These are phyloP conservation scores for Solanum sparsipilum DNA, from an alignment of 257 asterid species.

Conservation along the genomic window DNA sequence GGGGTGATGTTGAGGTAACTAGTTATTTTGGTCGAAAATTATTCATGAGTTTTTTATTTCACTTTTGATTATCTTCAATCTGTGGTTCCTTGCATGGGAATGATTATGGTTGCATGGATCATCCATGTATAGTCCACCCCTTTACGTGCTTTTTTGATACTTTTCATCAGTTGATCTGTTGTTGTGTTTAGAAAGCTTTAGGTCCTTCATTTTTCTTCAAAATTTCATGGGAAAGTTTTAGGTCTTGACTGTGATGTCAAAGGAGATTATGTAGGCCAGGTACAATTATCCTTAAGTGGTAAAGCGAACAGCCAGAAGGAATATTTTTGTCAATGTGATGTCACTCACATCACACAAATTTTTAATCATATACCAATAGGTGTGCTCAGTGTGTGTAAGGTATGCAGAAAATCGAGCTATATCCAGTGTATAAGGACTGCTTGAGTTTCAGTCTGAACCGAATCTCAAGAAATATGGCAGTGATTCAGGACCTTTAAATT, in stretches of 20 bases:
- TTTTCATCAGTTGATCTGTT: not conserved
- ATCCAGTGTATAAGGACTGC: not conserved
- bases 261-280: not conserved
- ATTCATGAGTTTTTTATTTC: not conserved
- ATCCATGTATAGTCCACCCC: not conserved
- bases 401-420: not conserved
- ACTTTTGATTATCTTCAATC: not conserved
- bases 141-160: not conserved
- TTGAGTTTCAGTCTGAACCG: not conserved
- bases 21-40: not conserved
- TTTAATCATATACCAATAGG: not conserved
- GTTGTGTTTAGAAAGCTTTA: not conserved
- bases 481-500: not conserved
- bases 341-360: not conserved
- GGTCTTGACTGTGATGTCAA: not conserved
- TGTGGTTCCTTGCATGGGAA: not conserved
- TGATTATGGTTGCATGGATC: not conserved
- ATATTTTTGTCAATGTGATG: not conserved
- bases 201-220: not conserved
- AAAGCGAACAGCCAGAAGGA: not conserved
- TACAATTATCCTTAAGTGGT: not conserved
- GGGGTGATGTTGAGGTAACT: slow-evolving; percentile 32
- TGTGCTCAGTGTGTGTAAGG: not conserved
- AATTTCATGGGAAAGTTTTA: not conserved
- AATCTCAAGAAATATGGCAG: not conserved